Conservation (phyloP, 306 rosid genomes). For the Fragaria iinumae region DNA sequence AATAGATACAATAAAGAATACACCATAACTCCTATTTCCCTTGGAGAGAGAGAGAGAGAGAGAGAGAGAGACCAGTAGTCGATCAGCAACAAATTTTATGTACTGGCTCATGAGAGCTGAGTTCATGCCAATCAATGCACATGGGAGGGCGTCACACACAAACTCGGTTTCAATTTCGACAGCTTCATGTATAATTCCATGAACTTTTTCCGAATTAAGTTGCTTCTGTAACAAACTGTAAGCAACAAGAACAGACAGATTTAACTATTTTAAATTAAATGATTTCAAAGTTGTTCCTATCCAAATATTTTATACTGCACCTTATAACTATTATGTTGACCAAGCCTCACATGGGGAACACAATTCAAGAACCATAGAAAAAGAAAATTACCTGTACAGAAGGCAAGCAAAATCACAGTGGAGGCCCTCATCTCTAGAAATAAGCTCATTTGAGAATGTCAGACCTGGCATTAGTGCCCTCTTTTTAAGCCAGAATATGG, state of each 20-base stretch:
- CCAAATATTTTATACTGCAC: neutral
- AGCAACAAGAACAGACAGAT: slow-evolving; percentile 3
- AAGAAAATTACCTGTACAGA: slow-evolving; percentile 57
- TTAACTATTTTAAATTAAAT: neutral
- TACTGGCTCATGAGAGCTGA: slow-evolving; percentile 85
- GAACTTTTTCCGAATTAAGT: slow-evolving; percentile 47
- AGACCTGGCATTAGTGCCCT: slow-evolving; percentile 88
- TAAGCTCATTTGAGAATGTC: slow-evolving; percentile 87
- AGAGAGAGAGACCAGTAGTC: slow-evolving; percentile 59
- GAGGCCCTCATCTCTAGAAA: slow-evolving; percentile 96
- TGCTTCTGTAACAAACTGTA: slow-evolving; percentile 61
- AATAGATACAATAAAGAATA: neutral
- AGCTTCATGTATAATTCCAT: slow-evolving; percentile 55
- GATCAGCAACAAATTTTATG: slow-evolving; percentile 88
- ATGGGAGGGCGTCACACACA: slow-evolving; percentile 84
- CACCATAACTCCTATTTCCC: neutral
- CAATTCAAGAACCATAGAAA: neutral
- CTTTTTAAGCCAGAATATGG: slow-evolving; percentile 95
- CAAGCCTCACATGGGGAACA: slow-evolving; percentile 18
- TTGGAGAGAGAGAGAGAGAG: neutral
- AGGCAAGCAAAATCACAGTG: slow-evolving; percentile 97
- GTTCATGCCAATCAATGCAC: slow-evolving; percentile 96
- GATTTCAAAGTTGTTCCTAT: neutral
- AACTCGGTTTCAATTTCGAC: slow-evolving; percentile 76
- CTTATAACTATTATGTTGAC: neutral